phyloP scores from a whole-genome alignment of 768 basidiomycete genomes.

The Mycena pura region DNA sequence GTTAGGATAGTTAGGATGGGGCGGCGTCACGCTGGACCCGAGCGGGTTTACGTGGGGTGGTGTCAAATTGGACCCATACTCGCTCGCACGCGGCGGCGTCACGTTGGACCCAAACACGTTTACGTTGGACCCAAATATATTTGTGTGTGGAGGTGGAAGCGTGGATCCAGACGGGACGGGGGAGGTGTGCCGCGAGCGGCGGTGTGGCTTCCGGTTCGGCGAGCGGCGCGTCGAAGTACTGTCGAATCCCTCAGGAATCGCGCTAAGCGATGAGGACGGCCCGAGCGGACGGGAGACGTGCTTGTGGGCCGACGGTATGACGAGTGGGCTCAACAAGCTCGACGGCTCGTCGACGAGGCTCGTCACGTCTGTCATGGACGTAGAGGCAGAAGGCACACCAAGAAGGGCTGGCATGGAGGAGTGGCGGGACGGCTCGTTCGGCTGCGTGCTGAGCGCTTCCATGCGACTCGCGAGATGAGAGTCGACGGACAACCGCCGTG shows the following conservation, averaged over 20 bases:
- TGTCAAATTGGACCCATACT: too few species aligned
- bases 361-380: conserved; percentile 35
- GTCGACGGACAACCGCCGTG: conserved; percentile 27
- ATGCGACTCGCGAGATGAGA: conserved; percentile 35
- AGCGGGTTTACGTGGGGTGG: too few species aligned
- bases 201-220: conserved; percentile 11
- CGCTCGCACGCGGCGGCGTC: conserved; percentile 22
- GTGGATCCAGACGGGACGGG: conserved; percentile 5
- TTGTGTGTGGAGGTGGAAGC: conserved; percentile 25
- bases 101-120: too few species aligned
- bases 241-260: conserved; percentile 45
- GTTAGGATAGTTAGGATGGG: too few species aligned
- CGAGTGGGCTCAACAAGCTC: conserved; percentile 54
- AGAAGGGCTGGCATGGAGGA: conserved; percentile 41
- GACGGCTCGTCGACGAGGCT: conserved; percentile 52
- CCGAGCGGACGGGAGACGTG: conserved; percentile 30
- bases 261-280: conserved; percentile 40
- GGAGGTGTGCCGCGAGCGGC: conserved; percentile 19
- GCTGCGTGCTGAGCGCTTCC: conserved; percentile 34
- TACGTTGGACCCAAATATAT: too few species aligned
- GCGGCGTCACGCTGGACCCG: too few species aligned
- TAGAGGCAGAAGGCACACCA: conserved; percentile 29
- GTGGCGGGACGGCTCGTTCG: conserved; percentile 37
- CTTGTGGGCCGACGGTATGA: conserved; percentile 37
- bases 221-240: conserved; percentile 15